Percentiles rank a stretch among this genome's conserved stretches.
phyloP scores from a whole-genome alignment of 2,329 filamentous ascomycete genomes.

The Didymosphaeria variabile region DNA sequence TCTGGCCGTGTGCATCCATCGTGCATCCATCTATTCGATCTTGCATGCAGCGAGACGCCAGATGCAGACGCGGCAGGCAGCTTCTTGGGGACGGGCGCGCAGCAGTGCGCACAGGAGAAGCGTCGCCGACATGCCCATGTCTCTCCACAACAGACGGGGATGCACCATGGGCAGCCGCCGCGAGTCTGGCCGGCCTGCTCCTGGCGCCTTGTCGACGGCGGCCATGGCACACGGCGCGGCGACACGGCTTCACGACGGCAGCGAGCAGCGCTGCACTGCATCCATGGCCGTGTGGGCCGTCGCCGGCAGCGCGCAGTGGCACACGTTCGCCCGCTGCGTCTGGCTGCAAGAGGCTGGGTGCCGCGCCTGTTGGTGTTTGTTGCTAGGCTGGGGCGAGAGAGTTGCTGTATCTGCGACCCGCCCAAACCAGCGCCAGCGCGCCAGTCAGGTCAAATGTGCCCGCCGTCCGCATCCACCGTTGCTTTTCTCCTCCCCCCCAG shows the following conservation, averaged over 20 bases:
- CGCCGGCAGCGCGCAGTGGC: not conserved
- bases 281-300: no score
- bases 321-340: not conserved
- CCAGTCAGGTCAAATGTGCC: conserved; percentile 4
- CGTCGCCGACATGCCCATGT: not conserved
- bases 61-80: conserved; percentile 5
- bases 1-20: not conserved
- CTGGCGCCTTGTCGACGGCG: not conserved
- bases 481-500: conserved; percentile 3
- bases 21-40: not conserved
- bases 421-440: conserved; percentile 2
- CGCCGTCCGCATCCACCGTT: conserved; percentile 10
- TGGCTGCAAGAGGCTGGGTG: not conserved
- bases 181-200: conserved; percentile 5
- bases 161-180: not conserved
- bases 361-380: conserved; percentile 12
- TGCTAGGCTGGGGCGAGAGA: not conserved
- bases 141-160: not conserved
- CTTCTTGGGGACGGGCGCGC: conserved; percentile 1
- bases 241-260: no score
- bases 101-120: not conserved
- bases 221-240: not conserved
- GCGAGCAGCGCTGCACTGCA: no score
- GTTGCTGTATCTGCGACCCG: not conserved
- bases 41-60: conserved; percentile 7